These are phyloP conservation scores for Cubamyces sp. DNA, from an alignment of 768 basidiomycete genomes.

Conservation along the genomic window DNA sequence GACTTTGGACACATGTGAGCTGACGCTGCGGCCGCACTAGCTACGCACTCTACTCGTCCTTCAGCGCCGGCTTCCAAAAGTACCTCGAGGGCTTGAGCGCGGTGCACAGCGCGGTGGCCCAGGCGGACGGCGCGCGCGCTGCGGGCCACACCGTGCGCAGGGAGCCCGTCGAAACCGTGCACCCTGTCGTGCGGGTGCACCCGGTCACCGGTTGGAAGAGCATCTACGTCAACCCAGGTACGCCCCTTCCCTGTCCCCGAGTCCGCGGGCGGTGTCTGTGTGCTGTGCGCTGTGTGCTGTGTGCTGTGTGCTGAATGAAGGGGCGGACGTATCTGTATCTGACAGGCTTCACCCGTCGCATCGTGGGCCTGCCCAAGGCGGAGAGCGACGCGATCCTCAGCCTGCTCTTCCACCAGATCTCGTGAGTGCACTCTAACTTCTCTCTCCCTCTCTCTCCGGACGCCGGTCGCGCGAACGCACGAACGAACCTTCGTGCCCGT, in stretches of 20 bases:
- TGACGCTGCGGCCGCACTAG: constrained; percentile 39
- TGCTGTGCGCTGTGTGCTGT: too few species aligned
- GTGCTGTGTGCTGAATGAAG: background rate
- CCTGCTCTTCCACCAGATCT: constrained; percentile 73
- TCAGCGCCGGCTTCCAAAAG: constrained; percentile 73
- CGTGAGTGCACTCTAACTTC: constrained; percentile 15
- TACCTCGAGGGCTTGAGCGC: constrained; percentile 77
- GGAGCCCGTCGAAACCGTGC: constrained; percentile 67
- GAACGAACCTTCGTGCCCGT: constrained; percentile 1
- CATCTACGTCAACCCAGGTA: constrained; percentile 79
- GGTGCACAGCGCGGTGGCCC: constrained; percentile 76
- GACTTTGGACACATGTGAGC: background rate
- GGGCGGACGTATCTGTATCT: background rate
- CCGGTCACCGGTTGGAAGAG: constrained; percentile 87
- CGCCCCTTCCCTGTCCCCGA: constrained; percentile 18
- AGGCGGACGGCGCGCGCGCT: constrained; percentile 74
- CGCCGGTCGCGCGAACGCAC: background rate
- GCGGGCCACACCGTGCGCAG: constrained; percentile 74
- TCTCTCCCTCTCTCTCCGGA: background rate
- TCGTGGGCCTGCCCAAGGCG: constrained; percentile 78
- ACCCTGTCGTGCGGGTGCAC: constrained; percentile 84
- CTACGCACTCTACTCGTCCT: constrained; percentile 81
- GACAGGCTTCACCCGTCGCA: constrained; percentile 76
- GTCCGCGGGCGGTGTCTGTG: background rate
- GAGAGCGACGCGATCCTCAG: constrained; percentile 76